These are phyloP conservation scores for Gliomastix tumulicola DNA, from an alignment of 2,329 filamentous ascomycete genomes.

Conservation along the genomic window DNA sequence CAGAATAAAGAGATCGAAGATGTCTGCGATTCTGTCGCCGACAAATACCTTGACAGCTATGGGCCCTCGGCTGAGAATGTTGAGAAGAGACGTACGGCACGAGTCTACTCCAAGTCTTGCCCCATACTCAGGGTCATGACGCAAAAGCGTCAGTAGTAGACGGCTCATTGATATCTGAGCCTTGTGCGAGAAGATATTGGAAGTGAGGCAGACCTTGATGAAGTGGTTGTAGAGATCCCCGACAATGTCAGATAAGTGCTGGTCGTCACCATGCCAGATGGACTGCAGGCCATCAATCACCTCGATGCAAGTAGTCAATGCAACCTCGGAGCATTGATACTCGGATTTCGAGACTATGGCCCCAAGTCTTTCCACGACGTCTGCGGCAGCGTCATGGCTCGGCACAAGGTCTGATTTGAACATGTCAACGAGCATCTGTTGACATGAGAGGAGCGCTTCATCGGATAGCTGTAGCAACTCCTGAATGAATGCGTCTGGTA, in stretches of 20 bases:
- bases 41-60: constrained; percentile 72
- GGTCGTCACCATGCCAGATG: constrained; percentile 55
- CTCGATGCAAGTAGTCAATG: constrained; percentile 60
- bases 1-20: constrained; percentile 80
- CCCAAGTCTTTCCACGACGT: constrained; percentile 43
- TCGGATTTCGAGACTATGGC: constrained; percentile 46
- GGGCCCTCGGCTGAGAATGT: constrained; percentile 58
- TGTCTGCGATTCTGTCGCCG: constrained; percentile 57
- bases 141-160: constrained; percentile 65
- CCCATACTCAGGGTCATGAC: constrained; percentile 60
- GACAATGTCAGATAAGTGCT: constrained; percentile 57
- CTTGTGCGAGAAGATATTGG: constrained; percentile 61
- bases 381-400: constrained; percentile 34
- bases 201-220: constrained; percentile 58
- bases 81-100: constrained; percentile 65
- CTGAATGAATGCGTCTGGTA: constrained; percentile 44
- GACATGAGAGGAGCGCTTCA: constrained; percentile 47
- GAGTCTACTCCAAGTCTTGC: constrained; percentile 49
- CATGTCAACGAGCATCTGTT: constrained; percentile 41
- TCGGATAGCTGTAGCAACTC: constrained; percentile 39
- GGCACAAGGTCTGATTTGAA: constrained; percentile 47
- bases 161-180: constrained; percentile 60
- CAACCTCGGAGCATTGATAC: constrained; percentile 68
- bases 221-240: constrained; percentile 77
- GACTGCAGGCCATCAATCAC: constrained; percentile 57